Evolutionary conservation across 2,329 filamentous ascomycete species (phyloP).

Genomic region (Aspergillus candidus): DNA sequence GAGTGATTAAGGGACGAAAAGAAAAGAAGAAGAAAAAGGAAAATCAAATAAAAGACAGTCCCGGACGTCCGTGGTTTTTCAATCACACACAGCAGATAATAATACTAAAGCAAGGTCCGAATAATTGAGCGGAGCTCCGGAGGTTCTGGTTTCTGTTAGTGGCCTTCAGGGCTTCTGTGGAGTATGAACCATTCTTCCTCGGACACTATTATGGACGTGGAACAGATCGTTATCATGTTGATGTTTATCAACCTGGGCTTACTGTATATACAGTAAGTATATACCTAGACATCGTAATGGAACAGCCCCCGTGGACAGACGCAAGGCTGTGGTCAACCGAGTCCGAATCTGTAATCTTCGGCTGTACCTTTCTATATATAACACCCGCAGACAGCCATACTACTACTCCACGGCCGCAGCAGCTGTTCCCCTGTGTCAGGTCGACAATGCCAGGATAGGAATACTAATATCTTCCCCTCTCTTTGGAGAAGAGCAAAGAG

Average conservation of each 20-base stretch:
- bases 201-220: background rate
- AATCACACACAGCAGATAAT: background rate
- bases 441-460: too few species aligned
- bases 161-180: slow-evolving; percentile 24
- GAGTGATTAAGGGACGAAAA: too few species aligned
- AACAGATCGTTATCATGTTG: background rate
- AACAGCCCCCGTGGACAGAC: background rate
- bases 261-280: too few species aligned
- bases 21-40: background rate
- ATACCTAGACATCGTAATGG: background rate
- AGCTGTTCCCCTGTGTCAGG: too few species aligned
- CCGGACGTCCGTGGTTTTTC: slow-evolving; percentile 5
- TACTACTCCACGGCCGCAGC: too few species aligned
- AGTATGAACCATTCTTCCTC: slow-evolving; percentile 14
- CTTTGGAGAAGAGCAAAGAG: too few species aligned
- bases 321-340: too few species aligned
- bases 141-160: slow-evolving; percentile 9
- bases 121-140: background rate
- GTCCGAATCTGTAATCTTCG: too few species aligned
- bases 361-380: too few species aligned
- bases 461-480: too few species aligned
- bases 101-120: background rate
- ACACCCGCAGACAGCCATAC: too few species aligned
- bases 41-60: slow-evolving; percentile 6
- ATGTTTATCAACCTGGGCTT: background rate